Evolutionary conservation across 345 rosid genomes (phyloP), one percentile per base, ranked within the genome.

Genomic region (Iberis pinnata): DNA sequence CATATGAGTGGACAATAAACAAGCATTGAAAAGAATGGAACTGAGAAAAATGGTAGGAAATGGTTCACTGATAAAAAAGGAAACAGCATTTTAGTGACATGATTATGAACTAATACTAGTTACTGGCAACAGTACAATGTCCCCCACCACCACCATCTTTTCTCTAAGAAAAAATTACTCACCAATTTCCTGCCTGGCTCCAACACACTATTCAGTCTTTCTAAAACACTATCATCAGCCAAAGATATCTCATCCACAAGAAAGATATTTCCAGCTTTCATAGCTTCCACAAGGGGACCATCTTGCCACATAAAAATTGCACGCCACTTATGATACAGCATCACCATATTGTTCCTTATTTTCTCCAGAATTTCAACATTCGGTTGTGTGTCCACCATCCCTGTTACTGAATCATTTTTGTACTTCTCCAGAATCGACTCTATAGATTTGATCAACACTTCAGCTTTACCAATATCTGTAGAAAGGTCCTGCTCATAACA

Each of bases 211-310:
- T 90, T 90, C 73, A 87, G 68, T 54, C 98, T 79, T 66, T 90
- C 98, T 56, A 90, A 67, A 1, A 90, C 96, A 43, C 98, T 87
- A 68, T 90, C 98, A 83, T 90, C 96, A 64, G 98, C 96, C 80
- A 90, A 67, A 38, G 98, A 90, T 73, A 90, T 90, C 75, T 90
- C 98, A 81, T 90, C 98, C 56, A 81, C 71, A 51, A 90, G 96
- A 71, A 90, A 70, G 14, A 90, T 67, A 70, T 83, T 80, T 54
- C 98, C 93, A 61, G 76, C 70, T 74, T 73, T 84, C 98, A 90
- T 90, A 13, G 96, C 85, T 70, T 82, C 76, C 63, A 90, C 95
- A 47, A 90, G 89, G 53, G 98, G 92, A 13, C 98, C 98, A 78
- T 87, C 98, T 74, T 87, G 95, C 98, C 98, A 90, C 49, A 69